Evolutionary conservation across 106 monocot species (phyloP).

Genomic region (Dactylorhiza incarnata): DNA sequence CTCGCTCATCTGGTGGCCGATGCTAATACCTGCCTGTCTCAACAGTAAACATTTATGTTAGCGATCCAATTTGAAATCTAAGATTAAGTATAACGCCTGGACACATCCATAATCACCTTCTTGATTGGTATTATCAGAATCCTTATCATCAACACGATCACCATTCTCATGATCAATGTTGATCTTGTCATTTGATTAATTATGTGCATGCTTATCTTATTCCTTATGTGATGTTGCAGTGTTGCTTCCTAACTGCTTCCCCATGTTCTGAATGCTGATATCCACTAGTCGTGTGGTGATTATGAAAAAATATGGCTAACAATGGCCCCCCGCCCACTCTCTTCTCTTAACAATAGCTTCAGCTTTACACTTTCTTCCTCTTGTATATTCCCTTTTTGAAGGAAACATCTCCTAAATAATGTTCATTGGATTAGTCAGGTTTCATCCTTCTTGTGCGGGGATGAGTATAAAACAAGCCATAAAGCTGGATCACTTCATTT

Average conservation of each 20-base stretch:
- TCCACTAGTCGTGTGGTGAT: background rate
- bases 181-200: background rate
- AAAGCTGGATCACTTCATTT: constrained; percentile 2
- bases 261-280: background rate
- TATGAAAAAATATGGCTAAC: background rate
- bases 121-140: too few species aligned
- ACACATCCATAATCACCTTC: too few species aligned
- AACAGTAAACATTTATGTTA: too few species aligned
- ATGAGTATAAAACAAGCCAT: constrained; percentile 10
- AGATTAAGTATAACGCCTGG: too few species aligned
- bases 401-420: background rate
- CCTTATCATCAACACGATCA: too few species aligned
- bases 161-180: background rate
- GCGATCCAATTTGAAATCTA: too few species aligned
- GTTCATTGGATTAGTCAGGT: constrained; percentile 1
- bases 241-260: background rate
- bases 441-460: constrained; percentile 3
- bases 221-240: background rate
- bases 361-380: background rate
- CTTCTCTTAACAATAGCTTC: background rate
- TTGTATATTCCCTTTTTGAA: background rate
- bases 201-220: background rate
- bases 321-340: background rate
- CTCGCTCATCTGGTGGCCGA: too few species aligned
- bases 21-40: too few species aligned